A percentile compares a stretch with the other conserved stretches of the same genome.
phyloP scores from a whole-genome alignment of 441 rosid species.

The Cnidoscolus chayamansa region DNA sequence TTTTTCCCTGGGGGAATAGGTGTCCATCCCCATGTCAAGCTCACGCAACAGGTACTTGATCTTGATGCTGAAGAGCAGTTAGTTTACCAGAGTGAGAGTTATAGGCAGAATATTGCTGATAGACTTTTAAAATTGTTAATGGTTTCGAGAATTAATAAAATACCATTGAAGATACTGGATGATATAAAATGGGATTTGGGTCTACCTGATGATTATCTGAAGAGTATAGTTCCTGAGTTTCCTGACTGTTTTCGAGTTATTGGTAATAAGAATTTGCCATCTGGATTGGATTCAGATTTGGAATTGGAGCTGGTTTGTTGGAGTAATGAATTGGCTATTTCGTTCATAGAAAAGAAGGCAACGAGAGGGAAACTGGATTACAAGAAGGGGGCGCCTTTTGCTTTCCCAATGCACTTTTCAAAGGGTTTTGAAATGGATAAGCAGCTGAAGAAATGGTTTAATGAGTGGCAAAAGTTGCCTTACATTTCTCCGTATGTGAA shows the following conservation, averaged over 20 bases:
- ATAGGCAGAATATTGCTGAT: too few relatives aligned
- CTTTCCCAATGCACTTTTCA: constrained; percentile 56
- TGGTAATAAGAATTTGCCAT: constrained; percentile 12
- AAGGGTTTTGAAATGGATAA: constrained; percentile 66
- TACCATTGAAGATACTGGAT: constrained; percentile 59
- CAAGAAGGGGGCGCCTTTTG: constrained; percentile 44
- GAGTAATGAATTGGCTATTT: constrained; percentile 57
- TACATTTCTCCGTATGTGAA: constrained; percentile 77
- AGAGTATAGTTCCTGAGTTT: constrained; percentile 57
- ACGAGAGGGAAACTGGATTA: constrained; percentile 28
- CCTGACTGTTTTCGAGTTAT: constrained; percentile 71
- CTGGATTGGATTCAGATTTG: constrained; percentile 27
- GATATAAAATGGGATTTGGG: constrained; percentile 70
- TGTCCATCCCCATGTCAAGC: constrained; percentile 72
- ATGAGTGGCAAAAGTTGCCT: constrained; percentile 85
- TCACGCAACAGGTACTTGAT: constrained; percentile 61
- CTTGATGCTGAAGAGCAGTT: constrained; percentile 70
- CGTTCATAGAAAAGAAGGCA: constrained; percentile 57
- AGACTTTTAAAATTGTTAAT: constrained; percentile 38
- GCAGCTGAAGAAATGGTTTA: constrained; percentile 65
- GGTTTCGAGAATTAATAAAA: constrained; percentile 54
- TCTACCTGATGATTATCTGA: constrained; percentile 52
- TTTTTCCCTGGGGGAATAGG: constrained; percentile 66
- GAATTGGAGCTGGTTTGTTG: constrained; percentile 79
- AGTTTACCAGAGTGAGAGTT: too few relatives aligned